A percentile compares a stretch with the other conserved stretches of the same genome.
Evolutionary conservation across 805 yeast genomes (phyloP).

Genomic region (Scheffersomyces lignosus): DNA sequence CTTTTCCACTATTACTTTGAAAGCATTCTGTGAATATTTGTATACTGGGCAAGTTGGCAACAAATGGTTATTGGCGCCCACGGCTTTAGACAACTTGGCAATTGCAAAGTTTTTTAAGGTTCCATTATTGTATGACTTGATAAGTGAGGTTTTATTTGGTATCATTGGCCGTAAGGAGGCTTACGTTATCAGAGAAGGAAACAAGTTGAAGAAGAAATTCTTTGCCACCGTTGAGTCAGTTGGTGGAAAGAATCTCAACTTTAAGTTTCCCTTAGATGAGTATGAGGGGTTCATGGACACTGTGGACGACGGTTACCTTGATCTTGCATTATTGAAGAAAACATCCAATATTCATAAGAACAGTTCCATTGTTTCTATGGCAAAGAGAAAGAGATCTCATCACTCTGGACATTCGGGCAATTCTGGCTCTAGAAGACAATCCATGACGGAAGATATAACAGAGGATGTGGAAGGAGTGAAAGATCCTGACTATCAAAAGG

Average conservation of each 20-base stretch:
- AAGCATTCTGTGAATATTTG: slow-evolving; percentile 69
- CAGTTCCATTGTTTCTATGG: slow-evolving; percentile 16
- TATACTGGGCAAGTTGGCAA: slow-evolving; percentile 80
- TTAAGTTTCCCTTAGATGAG: slow-evolving; percentile 45
- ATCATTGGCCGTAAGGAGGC: slow-evolving; percentile 69
- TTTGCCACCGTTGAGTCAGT: slow-evolving; percentile 24
- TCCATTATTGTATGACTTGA: slow-evolving; percentile 68
- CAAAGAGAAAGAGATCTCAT: slow-evolving; percentile 16
- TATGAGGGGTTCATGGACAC: slow-evolving; percentile 57
- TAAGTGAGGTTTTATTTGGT: slow-evolving; percentile 67
- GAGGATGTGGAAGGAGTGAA: slow-evolving; percentile 1
- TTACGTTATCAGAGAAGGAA: slow-evolving; percentile 42
- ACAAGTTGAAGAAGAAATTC: slow-evolving; percentile 31
- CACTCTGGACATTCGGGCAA: slow-evolving; percentile 5
- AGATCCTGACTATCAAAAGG: background rate
- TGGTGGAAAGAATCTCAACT: slow-evolving; percentile 20
- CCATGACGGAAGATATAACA: slow-evolving; percentile 2
- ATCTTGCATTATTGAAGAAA: slow-evolving; percentile 51
- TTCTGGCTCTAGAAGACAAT: background rate
- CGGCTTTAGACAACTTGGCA: slow-evolving; percentile 61
- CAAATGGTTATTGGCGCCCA: slow-evolving; percentile 71
- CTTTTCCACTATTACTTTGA: slow-evolving; percentile 57
- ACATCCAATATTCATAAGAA: slow-evolving; percentile 32
- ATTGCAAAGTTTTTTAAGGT: slow-evolving; percentile 66
- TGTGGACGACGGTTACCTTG: slow-evolving; percentile 66